phyloP scores from a whole-genome alignment of 176 grass and related monocot genomes.

The Pontederia crassipes region DNA sequence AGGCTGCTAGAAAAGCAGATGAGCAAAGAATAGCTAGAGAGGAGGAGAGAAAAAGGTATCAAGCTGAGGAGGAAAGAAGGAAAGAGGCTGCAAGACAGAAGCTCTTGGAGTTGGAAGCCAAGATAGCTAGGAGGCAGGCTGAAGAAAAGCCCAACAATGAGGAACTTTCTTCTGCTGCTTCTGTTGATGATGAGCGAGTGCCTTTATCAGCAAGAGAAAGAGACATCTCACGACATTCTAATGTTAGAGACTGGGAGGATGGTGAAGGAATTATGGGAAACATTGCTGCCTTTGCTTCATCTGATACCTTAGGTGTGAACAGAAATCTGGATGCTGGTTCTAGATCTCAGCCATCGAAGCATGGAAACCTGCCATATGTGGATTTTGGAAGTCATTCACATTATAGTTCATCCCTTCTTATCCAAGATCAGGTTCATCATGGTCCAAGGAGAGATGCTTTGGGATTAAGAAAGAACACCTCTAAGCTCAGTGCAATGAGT shows the following conservation, averaged over 20 bases:
- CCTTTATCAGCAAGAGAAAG: conserved; percentile 28
- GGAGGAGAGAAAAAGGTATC: conserved; percentile 57
- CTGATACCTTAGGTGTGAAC: conserved; percentile 42
- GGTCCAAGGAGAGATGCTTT: conserved; percentile 37
- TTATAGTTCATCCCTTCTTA: conserved; percentile 26
- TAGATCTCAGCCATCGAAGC: conserved; percentile 33
- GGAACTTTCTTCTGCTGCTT: conserved; percentile 25
- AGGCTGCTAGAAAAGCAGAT: conserved; percentile 51
- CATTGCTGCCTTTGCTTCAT: conserved; percentile 39
- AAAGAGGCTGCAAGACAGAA: conserved; percentile 84
- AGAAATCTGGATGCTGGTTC: conserved; percentile 48
- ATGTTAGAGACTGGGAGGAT: conserved; percentile 39
- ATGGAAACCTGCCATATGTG: conserved; percentile 33
- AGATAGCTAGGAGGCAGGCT: conserved; percentile 57
- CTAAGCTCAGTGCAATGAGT: conserved; percentile 26
- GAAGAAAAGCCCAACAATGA: conserved; percentile 38
- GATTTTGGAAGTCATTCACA: conserved; percentile 47
- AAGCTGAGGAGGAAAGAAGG: conserved; percentile 75
- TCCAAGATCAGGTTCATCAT: conserved; percentile 39
- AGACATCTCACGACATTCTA: conserved; percentile 20
- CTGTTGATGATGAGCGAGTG: conserved; percentile 30
- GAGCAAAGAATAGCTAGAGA: conserved; percentile 87
- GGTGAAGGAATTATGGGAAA: conserved; percentile 40
- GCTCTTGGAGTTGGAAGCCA: conserved; percentile 80
- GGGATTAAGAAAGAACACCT: conserved; percentile 36